phyloP scores from a whole-genome alignment of 768 basidiomycete genomes.

The Lanmaoa rubissima region DNA sequence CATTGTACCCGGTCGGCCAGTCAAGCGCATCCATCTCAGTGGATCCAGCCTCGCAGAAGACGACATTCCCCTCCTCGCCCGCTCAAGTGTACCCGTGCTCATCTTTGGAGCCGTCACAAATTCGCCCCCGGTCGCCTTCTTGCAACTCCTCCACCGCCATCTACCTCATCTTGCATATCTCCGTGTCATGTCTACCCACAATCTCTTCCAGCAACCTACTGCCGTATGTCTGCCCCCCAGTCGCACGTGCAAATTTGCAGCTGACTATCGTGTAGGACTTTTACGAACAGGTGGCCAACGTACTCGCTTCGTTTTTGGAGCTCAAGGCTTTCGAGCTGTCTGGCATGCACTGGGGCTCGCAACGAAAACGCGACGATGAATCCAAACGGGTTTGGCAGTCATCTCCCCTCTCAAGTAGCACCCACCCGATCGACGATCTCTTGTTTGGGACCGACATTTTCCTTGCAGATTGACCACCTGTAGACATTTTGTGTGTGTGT shows the following conservation, averaged over 20 bases:
- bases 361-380: slow-evolving; percentile 42
- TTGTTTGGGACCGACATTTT: slow-evolving; percentile 30
- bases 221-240: slow-evolving; percentile 34
- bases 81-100: slow-evolving; percentile 47
- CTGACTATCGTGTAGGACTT: slow-evolving; percentile 45
- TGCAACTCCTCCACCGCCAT: slow-evolving; percentile 52
- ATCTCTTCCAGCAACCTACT: slow-evolving; percentile 48
- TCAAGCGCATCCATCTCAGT: slow-evolving; percentile 60
- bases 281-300: slow-evolving; percentile 56
- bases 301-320: slow-evolving; percentile 56
- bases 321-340: slow-evolving; percentile 70
- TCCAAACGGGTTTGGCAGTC: slow-evolving; percentile 54
- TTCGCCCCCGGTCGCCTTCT: slow-evolving; percentile 54
- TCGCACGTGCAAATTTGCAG: neutral
- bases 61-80: slow-evolving; percentile 50
- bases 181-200: slow-evolving; percentile 58
- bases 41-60: slow-evolving; percentile 59
- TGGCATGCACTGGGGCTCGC: slow-evolving; percentile 72
- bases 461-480: slow-evolving; percentile 28
- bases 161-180: slow-evolving; percentile 65
- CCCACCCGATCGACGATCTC: slow-evolving; percentile 31
- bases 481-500: slow-evolving; percentile 15
- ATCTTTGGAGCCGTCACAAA: slow-evolving; percentile 61
- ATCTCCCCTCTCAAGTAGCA: slow-evolving; percentile 38
- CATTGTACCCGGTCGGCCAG: slow-evolving; percentile 65